Conservation (phyloP, 495 filamentous ascomycete genomes). For the Elasticomyces elasticus region DNA sequence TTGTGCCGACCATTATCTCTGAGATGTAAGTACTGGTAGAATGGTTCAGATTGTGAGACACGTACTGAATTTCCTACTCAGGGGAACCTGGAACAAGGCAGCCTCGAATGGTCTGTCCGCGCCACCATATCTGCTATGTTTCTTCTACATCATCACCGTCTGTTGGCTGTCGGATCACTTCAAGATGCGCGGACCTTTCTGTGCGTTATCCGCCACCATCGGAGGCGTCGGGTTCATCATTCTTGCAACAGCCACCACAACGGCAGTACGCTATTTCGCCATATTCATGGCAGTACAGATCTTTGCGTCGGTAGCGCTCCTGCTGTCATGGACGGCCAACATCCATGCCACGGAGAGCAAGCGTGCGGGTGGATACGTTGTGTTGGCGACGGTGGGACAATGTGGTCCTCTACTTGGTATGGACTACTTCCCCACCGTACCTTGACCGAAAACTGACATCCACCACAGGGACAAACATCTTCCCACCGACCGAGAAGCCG, state of each 20-base stretch:
- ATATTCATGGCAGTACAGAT: constrained; percentile 29
- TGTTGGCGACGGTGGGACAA: constrained; percentile 23
- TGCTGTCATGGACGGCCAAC: constrained; percentile 21
- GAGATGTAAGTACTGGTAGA: no score
- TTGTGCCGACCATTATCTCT: constrained; percentile 55
- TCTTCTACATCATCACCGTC: constrained; percentile 54
- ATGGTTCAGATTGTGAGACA: no score
- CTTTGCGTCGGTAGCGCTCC: constrained; percentile 29
- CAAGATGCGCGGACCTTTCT: constrained; percentile 59
- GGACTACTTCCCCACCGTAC: background rate
- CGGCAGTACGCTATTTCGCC: constrained; percentile 27
- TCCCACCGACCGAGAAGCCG: constrained; percentile 17
- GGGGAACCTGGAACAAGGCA: constrained; percentile 55
- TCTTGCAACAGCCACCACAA: constrained; percentile 38
- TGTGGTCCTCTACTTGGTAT: constrained; percentile 22
- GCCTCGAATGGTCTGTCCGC: constrained; percentile 72
- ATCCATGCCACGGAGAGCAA: constrained; percentile 23
- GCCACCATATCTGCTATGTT: constrained; percentile 71
- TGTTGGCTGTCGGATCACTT: constrained; percentile 65
- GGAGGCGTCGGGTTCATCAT: constrained; percentile 66
- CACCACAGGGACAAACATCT: constrained; percentile 20
- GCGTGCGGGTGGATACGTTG: constrained; percentile 18
- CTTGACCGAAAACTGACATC: background rate
- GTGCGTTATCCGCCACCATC: constrained; percentile 51
- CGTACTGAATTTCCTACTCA: no score